Evolutionary conservation across 495 filamentous ascomycete species (phyloP), one percentile per base, ranked within the genome.

Genomic region (Trichoderma asperelloides): DNA sequence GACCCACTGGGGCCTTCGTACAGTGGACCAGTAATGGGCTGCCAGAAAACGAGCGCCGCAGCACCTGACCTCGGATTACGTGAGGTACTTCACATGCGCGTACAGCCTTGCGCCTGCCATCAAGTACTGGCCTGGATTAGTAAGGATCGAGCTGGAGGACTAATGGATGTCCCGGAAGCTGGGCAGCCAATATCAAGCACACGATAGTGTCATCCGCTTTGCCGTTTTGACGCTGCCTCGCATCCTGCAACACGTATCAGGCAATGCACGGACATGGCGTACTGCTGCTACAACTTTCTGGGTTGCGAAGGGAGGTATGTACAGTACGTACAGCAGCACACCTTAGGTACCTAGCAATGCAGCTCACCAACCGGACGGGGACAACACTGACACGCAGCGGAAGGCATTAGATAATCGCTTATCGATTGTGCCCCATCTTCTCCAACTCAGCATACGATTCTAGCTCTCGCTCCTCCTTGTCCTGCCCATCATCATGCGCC

Each of bases 21-120:
- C 55, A 60, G 23, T 30, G 55, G 55, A 60, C 55, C 55, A 60
- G 23, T 60, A 11, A 18, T 9, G 12, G 55, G 23, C 25, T 60
- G 55, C 55, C 55, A 60, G 55, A 25, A 30, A 8, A 25, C 55
- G 25, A 60, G 55, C 55, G 55, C 55, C 55, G 23, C 55, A 60
- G 55, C 55, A 60, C 55, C 55, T 60, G 55, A 60, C 25, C 55
- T 60, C 23, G 27, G 55, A 60, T 60, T 60, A 60, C 27, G 55
- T 60, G 55, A 60, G 23, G 55, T 27, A 60, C 55, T 60, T 28
- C 5, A 9, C 23, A n/a, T 25, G 27, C 23, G 1, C 13, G n/a
- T 12, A 9, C 55, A 13, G 55, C 23, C 11, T 18, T 51, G 47
- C n/a, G 47, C 18, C 47, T 2, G 16, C n/a, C 3, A 8, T 37